Conservation (phyloP, 2,329 filamentous ascomycete species). For the Periconia digitata region DNA sequence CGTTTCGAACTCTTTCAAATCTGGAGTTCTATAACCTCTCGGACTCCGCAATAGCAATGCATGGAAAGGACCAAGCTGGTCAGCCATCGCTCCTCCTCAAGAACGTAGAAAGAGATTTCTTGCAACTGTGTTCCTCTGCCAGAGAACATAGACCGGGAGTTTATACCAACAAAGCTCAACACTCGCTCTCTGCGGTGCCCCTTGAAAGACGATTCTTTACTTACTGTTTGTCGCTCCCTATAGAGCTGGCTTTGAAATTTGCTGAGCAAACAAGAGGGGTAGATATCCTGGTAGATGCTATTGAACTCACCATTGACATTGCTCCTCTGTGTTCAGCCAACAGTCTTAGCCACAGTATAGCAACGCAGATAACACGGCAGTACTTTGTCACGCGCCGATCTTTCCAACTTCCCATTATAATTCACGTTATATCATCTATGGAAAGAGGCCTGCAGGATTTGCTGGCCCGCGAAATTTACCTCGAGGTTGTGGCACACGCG, state of each 20-base stretch:
- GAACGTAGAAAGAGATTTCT: slow-evolving; percentile 67
- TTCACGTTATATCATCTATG: neutral
- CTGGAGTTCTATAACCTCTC: slow-evolving; percentile 77
- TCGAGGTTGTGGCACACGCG: neutral
- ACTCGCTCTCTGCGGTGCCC: slow-evolving; percentile 49
- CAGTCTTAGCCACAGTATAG: neutral
- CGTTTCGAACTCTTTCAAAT: slow-evolving; percentile 69
- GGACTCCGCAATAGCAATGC: slow-evolving; percentile 13
- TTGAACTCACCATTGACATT: neutral
- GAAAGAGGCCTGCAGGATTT: neutral
- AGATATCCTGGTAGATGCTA: neutral
- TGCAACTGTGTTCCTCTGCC: slow-evolving; percentile 67
- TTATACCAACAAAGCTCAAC: slow-evolving; percentile 35
- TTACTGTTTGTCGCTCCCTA: neutral
- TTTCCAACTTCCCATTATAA: neutral
- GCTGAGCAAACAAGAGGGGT: neutral
- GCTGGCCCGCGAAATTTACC: neutral
- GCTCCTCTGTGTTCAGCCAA: neutral
- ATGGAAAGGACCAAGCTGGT: slow-evolving; percentile 33
- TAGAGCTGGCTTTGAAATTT: neutral
- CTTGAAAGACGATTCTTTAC: slow-evolving; percentile 15
- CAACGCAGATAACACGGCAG: neutral
- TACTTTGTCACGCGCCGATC: neutral
- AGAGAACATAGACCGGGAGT: slow-evolving; percentile 52
- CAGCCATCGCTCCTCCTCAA: slow-evolving; percentile 70